Percentiles rank a stretch among this genome's conserved stretches.
Conservation (phyloP, 2,329 filamentous ascomycete genomes). For the Blastomyces emzantsi region DNA sequence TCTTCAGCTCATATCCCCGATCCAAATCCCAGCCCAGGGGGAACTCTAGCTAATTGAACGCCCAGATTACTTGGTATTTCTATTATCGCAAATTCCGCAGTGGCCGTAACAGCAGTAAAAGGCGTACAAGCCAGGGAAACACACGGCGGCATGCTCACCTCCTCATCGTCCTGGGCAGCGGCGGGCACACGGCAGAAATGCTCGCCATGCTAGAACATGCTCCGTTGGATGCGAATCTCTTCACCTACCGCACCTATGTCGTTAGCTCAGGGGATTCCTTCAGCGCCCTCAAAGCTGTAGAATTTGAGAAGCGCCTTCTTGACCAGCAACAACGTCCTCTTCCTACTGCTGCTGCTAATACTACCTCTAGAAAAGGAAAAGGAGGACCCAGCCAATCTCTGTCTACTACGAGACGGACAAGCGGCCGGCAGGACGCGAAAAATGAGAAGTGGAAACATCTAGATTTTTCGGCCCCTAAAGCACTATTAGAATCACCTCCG, state of each 20-base stretch:
- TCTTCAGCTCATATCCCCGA: background rate
- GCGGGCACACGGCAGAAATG: conserved; percentile 94
- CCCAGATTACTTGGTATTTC: background rate
- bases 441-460: conserved; percentile 12
- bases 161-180: conserved; percentile 78
- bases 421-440: background rate
- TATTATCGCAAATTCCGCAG: background rate
- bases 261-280: conserved; percentile 67
- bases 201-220: conserved; percentile 66
- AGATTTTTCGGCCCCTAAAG: conserved; percentile 29
- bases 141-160: conserved; percentile 46
- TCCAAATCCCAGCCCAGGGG: background rate
- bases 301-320: conserved; percentile 49
- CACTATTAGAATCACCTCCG: conserved; percentile 9
- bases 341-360: background rate
- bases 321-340: background rate
- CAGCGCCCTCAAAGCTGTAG: conserved; percentile 53
- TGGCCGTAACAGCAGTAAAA: background rate
- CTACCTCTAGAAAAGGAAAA: background rate
- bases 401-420: background rate
- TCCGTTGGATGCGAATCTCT: conserved; percentile 39
- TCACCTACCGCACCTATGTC: conserved; percentile 67
- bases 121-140: background rate
- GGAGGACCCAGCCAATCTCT: background rate
- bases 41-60: background rate